phyloP scores from a whole-genome alignment of 352 stramenopile genomes.

The Phytophthora melonis region DNA sequence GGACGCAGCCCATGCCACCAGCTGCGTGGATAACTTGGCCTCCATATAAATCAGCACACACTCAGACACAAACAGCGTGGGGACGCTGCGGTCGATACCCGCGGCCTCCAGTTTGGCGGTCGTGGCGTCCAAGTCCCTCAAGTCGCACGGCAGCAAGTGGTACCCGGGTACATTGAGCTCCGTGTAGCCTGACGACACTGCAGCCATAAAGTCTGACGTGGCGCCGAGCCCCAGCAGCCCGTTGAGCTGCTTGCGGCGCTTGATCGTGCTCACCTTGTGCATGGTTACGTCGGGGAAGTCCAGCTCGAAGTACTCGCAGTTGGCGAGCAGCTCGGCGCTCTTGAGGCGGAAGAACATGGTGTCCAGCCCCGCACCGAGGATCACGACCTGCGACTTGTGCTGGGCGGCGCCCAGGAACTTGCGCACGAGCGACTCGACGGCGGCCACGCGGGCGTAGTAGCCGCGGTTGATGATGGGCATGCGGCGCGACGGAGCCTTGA shows the following conservation, averaged over 20 bases:
- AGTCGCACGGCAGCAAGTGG: conserved; percentile 80
- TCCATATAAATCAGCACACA: conserved; percentile 95
- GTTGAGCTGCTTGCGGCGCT: conserved; percentile 67
- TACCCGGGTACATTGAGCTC: conserved; percentile 81
- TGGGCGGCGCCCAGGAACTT: conserved; percentile 56
- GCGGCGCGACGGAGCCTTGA: conserved; percentile 81
- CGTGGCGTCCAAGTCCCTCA: conserved; percentile 67
- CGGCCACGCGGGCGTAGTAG: conserved; percentile 87
- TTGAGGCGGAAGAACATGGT: conserved; percentile 89
- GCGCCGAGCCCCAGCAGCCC: conserved; percentile 51
- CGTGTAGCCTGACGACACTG: conserved; percentile 59
- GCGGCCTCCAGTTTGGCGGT: conserved; percentile 67
- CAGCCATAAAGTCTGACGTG: conserved; percentile 57
- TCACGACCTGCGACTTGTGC: conserved; percentile 78
- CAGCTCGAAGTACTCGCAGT: conserved; percentile 87
- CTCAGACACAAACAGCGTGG: conserved; percentile 91
- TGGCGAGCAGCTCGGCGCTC: conserved; percentile 35
- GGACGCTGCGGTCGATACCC: conserved; percentile 55
- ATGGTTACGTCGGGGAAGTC: conserved; percentile 85
- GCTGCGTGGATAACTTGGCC: conserved; percentile 72
- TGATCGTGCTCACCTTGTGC: conserved; percentile 85
- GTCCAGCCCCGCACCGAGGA: conserved; percentile 83
- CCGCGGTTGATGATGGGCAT: conserved; percentile 92
- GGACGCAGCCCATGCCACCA: conserved; percentile 73
- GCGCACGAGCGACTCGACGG: conserved; percentile 74